Evolutionary conservation across 306 rosid species (phyloP), one percentile per base, ranked within the genome.

Genomic region (Carpinus fangiana): DNA sequence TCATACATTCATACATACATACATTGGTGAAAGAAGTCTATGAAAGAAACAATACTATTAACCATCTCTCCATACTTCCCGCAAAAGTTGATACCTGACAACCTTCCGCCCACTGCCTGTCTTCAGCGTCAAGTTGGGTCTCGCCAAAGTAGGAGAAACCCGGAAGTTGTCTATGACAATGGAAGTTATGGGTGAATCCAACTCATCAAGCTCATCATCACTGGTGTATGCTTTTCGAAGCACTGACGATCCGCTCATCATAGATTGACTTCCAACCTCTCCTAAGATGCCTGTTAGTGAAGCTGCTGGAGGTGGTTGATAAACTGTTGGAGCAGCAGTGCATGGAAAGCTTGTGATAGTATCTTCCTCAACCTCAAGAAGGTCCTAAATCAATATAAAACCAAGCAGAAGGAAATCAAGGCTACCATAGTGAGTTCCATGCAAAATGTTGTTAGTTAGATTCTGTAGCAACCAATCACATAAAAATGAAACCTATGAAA

Each of bases 161-260:
- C 55, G 80, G 14, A 79, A 53, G 43, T 86, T 89, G 78, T 89
- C 93, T 60, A 86, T 60, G 76, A 91, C 80, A 79, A 91, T 82
- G 48, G 92, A 82, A 64, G 90, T 67, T 65, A 91, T 68, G 2
- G 98, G 95, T 76, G 97, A 88, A 89, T 93, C 98, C 74, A 93
- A 88, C 76, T 90, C 92, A 64, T 91, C 95, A 52, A 93, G 95
- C 86, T 93, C 98, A 76, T 91, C 92, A 57, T 93, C 98, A 77
- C 93, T 91, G 8, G 97, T 90, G 70, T 93, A 88, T 52, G 95
- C 73, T 54, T 90, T 91, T 79, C 78, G 82, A 7, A 90, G 85
- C 78, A 79, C 80, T 53, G 91, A 84, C 65, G 97, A 84, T 23
- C 90, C 91, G 64, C 86, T 83, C 76, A 74, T 87, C 54, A 31